Evolutionary conservation across 2,329 filamentous ascomycete species (phyloP).

Genomic region (Pyrenochaeta sp.): DNA sequence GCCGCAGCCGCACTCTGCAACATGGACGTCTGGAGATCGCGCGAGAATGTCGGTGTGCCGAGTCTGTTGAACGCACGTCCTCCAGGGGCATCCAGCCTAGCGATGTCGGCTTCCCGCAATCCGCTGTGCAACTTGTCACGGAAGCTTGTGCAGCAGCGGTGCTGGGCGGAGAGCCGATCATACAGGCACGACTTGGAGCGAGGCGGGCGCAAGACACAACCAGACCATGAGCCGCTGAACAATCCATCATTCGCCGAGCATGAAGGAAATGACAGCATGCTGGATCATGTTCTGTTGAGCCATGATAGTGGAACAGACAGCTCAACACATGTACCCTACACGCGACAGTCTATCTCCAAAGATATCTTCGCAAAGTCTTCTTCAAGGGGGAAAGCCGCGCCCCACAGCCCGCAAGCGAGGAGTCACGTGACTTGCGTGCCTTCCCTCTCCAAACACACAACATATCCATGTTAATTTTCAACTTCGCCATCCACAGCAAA

Average conservation of each 20-base stretch:
- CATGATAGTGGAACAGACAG: background rate
- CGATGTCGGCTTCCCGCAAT: slow-evolving; percentile 14
- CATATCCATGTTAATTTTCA: too few species aligned
- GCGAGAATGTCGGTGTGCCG: slow-evolving; percentile 31
- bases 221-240: too few species aligned
- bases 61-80: slow-evolving; percentile 19
- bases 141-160: slow-evolving; percentile 12
- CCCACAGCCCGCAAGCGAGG: too few species aligned
- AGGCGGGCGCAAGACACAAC: background rate
- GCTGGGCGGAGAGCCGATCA: slow-evolving; percentile 30
- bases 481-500: too few species aligned
- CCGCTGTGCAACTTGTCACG: slow-evolving; percentile 12
- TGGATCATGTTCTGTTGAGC: background rate
- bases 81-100: slow-evolving; percentile 10
- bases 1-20: background rate
- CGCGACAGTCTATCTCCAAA: background rate
- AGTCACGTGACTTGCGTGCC: too few species aligned
- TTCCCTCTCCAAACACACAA: too few species aligned
- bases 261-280: too few species aligned
- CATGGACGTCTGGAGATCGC: background rate
- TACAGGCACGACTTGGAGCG: slow-evolving; percentile 12
- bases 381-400: slow-evolving; percentile 18
- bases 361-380: slow-evolving; percentile 20
- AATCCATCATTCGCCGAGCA: too few species aligned
- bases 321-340: slow-evolving; percentile 1